These are phyloP conservation scores for Tephrocybe sp. DNA, from an alignment of 768 basidiomycete species.

Conservation along the genomic window DNA sequence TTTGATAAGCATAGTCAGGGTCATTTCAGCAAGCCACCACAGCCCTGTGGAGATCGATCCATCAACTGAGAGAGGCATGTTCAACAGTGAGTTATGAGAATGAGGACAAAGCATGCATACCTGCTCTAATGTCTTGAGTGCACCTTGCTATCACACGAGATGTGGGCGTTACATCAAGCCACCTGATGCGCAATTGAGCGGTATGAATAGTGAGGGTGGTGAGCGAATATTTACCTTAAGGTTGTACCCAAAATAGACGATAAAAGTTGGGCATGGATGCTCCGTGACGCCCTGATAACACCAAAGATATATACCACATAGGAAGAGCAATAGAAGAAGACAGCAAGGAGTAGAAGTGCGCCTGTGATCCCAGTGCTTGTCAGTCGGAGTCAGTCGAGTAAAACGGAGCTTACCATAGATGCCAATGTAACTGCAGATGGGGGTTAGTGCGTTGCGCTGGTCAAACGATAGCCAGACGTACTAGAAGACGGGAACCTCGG, in stretches of 20 bases:
- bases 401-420: constrained; percentile 29
- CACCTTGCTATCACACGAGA: constrained; percentile 63
- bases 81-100: too few species aligned
- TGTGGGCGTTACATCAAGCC: constrained; percentile 45
- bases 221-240: constrained; percentile 40
- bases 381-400: not conserved
- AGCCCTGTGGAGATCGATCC: constrained; percentile 29
- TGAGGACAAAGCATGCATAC: constrained; percentile 23
- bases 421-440: constrained; percentile 44
- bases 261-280: constrained; percentile 52
- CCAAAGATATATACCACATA: constrained; percentile 47
- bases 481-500: constrained; percentile 33
- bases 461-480: constrained; percentile 31
- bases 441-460: too few species aligned
- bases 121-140: constrained; percentile 61
- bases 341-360: constrained; percentile 30
- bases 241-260: constrained; percentile 59
- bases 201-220: not conserved
- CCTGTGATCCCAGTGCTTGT: constrained; percentile 13
- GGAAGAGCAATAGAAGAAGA: constrained; percentile 31
- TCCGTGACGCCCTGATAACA: constrained; percentile 50
- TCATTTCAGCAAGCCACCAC: constrained; percentile 26
- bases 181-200: constrained; percentile 31
- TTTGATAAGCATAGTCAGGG: constrained; percentile 38
- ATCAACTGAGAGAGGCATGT: constrained; percentile 53